Conservation (phyloP, 768 basidiomycete species). For the Leccinellum luteum region DNA sequence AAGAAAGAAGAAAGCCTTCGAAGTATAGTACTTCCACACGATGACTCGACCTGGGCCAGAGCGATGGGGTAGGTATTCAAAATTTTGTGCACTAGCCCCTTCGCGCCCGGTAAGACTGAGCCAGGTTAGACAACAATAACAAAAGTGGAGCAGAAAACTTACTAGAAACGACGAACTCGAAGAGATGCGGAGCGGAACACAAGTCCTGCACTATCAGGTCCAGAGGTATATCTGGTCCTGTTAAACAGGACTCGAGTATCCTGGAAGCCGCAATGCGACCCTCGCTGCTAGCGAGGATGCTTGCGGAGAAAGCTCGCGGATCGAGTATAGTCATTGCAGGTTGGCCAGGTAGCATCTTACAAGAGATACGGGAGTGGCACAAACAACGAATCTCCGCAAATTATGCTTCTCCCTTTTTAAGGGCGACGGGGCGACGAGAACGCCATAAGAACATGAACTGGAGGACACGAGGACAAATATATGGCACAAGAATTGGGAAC, state of each 20-base stretch:
- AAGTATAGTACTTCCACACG: constrained; percentile 23
- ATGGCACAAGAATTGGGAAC: neutral
- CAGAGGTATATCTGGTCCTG: constrained; percentile 17
- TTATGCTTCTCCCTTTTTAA: neutral
- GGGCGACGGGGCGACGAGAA: neutral
- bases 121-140: neutral
- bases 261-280: constrained; percentile 16
- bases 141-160: neutral
- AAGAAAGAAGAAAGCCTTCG: constrained; percentile 24
- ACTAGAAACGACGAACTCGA: constrained; percentile 32
- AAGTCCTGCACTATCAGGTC: constrained; percentile 28
- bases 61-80: constrained; percentile 32
- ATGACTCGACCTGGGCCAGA: constrained; percentile 19
- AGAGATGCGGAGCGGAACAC: constrained; percentile 25
- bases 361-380: neutral
- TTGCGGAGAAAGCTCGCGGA: constrained; percentile 16
- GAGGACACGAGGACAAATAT: neutral
- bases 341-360: neutral
- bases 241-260: constrained; percentile 26
- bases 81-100: constrained; percentile 27
- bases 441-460: neutral
- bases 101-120: constrained; percentile 15
- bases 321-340: constrained; percentile 11
- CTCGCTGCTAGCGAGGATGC: constrained; percentile 16
- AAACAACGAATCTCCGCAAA: neutral